A percentile compares a stretch with the other conserved stretches of the same genome.
Conservation (phyloP, 176 grass and related monocot genomes). For the barley (Hordeum vulgare) region MorexV3_pseudomolecules_assembly NC_058523.1:420129203-420129702, state of each 20-base stretch:
- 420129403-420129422: constrained; percentile 91
- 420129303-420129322: constrained; percentile 58
- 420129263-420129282: constrained; percentile 67
- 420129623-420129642: constrained; percentile 85
- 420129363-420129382: constrained; percentile 40
- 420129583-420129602: constrained; percentile 79
- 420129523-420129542: constrained; percentile 86
- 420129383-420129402: constrained; percentile 77
- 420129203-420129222: constrained; percentile 58
- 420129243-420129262: constrained; percentile 81
- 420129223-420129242: constrained; percentile 58
- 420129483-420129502: constrained; percentile 65
- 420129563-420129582: not conserved
- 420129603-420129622: constrained; percentile 89
- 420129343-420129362: constrained; percentile 69
- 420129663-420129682: constrained; percentile 61
- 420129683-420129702: constrained; percentile 73
- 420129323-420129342: constrained; percentile 46
- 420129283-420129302: constrained; percentile 70
- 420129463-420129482: constrained; percentile 82
- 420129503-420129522: constrained; percentile 74
- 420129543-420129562: constrained; percentile 43
- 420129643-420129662: constrained; percentile 43
- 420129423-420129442: constrained; percentile 65
- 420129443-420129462: constrained; percentile 73